These are phyloP conservation scores for Ceratocystis cubensis DNA, from an alignment of 2,329 filamentous ascomycete genomes.

Conservation along the genomic window DNA sequence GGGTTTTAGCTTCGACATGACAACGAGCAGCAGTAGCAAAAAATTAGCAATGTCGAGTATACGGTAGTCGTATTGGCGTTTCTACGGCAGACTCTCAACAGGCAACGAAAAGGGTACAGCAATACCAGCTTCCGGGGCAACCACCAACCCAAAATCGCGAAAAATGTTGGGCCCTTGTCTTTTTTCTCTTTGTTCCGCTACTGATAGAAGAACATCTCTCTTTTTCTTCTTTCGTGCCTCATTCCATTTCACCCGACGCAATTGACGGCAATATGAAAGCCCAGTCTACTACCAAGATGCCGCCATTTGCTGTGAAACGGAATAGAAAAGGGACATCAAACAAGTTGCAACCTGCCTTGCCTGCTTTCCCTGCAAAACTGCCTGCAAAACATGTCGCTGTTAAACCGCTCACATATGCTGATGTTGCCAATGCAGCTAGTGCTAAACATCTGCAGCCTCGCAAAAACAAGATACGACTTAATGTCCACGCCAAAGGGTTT, in stretches of 20 bases:
- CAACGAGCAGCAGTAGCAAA: not conserved
- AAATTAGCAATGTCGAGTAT: not conserved
- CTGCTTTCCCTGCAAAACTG: not conserved
- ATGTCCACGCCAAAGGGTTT: conserved; percentile 13
- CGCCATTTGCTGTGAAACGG: not conserved
- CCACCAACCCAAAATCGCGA: not conserved
- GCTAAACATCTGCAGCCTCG: not conserved
- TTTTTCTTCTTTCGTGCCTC: not conserved
- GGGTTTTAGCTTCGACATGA: not conserved
- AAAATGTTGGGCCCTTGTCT: not conserved
- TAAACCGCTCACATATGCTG: not conserved
- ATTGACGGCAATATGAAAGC: not conserved
- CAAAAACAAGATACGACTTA: conserved; percentile 24
- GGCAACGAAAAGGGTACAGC: not conserved
- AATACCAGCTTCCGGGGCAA: not conserved
- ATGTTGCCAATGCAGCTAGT: conserved; percentile 1
- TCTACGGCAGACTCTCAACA: not conserved
- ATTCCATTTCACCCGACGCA: not conserved
- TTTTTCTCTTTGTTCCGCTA: not conserved
- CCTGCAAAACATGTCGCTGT: not conserved
- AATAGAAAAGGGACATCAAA: too few relatives aligned
- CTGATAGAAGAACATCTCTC: too few relatives aligned
- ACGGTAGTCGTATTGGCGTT: not conserved
- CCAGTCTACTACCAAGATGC: not conserved
- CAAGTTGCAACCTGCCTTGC: not conserved